phyloP scores from a whole-genome alignment of 2,329 filamentous ascomycete species.

The Pleurostoma richardsiae region DNA sequence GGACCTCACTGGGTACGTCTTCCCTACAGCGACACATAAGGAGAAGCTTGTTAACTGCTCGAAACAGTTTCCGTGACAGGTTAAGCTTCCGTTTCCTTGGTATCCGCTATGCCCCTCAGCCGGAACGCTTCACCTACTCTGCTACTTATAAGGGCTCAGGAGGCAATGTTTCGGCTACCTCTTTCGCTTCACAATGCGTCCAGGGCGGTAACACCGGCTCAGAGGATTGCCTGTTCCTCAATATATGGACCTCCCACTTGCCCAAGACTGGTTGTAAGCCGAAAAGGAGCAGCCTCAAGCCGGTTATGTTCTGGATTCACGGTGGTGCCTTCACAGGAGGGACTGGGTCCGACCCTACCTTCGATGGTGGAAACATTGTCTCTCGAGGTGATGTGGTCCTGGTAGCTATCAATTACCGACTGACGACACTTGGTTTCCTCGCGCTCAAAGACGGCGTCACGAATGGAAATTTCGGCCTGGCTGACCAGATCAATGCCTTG shows the following conservation, averaged over 20 bases:
- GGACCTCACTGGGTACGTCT: conserved; percentile 25
- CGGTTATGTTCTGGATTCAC: conserved; percentile 31
- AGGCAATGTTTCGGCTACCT: conserved; percentile 23
- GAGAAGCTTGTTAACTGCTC: background rate
- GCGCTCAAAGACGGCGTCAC: conserved; percentile 41
- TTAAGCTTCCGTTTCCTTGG: conserved; percentile 46
- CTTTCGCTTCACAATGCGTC: conserved; percentile 30
- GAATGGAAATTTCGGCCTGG: conserved; percentile 43
- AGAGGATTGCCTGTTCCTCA: conserved; percentile 43
- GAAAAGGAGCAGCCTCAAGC: conserved; percentile 18
- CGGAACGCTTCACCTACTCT: conserved; percentile 38
- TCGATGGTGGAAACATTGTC: conserved; percentile 51
- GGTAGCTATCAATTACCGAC: conserved; percentile 56
- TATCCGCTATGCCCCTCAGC: conserved; percentile 38
- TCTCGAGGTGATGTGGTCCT: conserved; percentile 55
- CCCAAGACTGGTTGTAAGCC: conserved; percentile 18
- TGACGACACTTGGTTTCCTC: conserved; percentile 53
- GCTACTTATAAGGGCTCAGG: conserved; percentile 27
- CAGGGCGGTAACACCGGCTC: conserved; percentile 27
- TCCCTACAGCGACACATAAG: background rate
- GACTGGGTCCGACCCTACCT: conserved; percentile 26
- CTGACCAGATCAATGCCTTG: conserved; percentile 42
- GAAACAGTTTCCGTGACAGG: conserved; percentile 33
- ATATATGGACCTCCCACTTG: conserved; percentile 36
- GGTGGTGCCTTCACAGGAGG: conserved; percentile 53